A percentile compares a stretch with the other conserved stretches of the same genome.
phyloP scores from a whole-genome alignment of 2,329 filamentous ascomycete genomes.

The Fusarium torreyae region DNA sequence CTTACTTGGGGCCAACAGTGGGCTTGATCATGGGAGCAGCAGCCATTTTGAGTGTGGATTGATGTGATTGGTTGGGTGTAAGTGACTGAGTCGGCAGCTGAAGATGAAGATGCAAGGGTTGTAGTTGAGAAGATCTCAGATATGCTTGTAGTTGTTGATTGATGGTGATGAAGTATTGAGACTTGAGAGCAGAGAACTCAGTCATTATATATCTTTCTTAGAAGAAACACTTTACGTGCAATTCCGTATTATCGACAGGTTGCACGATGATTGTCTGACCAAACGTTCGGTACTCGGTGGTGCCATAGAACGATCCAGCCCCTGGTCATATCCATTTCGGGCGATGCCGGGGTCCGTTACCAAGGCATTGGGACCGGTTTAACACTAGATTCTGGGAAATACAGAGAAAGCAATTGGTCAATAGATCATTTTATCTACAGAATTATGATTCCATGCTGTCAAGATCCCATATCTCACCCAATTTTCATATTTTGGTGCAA shows the following conservation, averaged over 20 bases:
- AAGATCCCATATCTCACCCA: background rate
- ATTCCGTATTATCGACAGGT: constrained; percentile 25
- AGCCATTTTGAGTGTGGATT: constrained; percentile 38
- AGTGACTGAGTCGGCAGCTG: constrained; percentile 22
- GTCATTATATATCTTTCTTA: constrained; percentile 35
- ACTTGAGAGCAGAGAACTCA: background rate
- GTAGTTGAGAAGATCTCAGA: constrained; percentile 30
- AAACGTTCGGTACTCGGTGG: constrained; percentile 41
- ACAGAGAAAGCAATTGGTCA: background rate
- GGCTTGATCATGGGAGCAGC: constrained; percentile 42
- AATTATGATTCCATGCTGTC: background rate
- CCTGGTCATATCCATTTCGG: constrained; percentile 35
- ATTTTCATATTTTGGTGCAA: background rate
- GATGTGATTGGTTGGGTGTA: constrained; percentile 32
- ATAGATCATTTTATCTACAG: background rate
- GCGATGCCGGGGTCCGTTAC: constrained; percentile 34
- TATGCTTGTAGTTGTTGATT: constrained; percentile 26
- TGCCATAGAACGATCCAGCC: constrained; percentile 39
- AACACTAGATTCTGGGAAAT: background rate
- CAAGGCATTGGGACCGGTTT: background rate
- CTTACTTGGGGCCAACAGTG: constrained; percentile 41
- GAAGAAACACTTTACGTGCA: constrained; percentile 2
- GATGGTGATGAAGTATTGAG: constrained; percentile 26
- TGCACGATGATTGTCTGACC: constrained; percentile 46
- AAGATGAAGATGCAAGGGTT: constrained; percentile 19